phyloP scores from a whole-genome alignment of 768 basidiomycete species.

The Amanita subjunquillea region DNA sequence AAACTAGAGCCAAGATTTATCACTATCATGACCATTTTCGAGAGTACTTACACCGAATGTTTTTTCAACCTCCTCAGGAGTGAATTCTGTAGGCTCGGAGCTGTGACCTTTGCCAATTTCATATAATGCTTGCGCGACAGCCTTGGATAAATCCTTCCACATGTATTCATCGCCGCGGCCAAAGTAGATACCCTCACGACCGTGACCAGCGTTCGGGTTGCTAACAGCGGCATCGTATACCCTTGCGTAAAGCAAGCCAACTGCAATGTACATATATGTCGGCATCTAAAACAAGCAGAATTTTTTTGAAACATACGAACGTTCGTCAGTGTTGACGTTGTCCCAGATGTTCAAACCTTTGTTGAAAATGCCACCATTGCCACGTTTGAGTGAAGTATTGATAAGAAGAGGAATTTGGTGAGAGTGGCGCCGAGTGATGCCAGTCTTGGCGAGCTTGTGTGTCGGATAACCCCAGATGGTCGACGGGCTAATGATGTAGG shows the following conservation, averaged over 20 bases:
- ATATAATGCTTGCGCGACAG: conserved; percentile 27
- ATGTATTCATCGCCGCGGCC: conserved; percentile 40
- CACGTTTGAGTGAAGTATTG: conserved; percentile 31
- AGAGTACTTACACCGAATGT: conserved; percentile 22
- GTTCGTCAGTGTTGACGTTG: conserved; percentile 42
- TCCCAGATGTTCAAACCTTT: conserved; percentile 51
- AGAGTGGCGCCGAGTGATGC: conserved; percentile 43
- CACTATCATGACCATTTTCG: background rate
- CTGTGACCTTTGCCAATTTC: conserved; percentile 24
- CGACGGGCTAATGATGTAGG: conserved; percentile 40
- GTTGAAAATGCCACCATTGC: conserved; percentile 45
- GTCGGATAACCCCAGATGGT: conserved; percentile 51
- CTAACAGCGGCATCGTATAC: conserved; percentile 30
- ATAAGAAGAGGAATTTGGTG: conserved; percentile 41
- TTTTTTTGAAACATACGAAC: conserved; percentile 18
- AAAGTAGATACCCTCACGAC: conserved; percentile 45
- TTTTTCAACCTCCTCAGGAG: conserved; percentile 31
- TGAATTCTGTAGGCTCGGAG: conserved; percentile 35
- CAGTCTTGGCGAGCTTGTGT: conserved; percentile 36
- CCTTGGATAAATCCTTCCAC: conserved; percentile 28
- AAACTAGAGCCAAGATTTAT: conserved; percentile 19
- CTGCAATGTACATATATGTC: conserved; percentile 9
- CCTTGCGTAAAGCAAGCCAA: conserved; percentile 33
- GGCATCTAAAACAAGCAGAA: background rate
- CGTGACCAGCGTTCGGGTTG: conserved; percentile 25